These are phyloP conservation scores for Xerophyta viscosa DNA, from an alignment of 106 monocot species.

Conservation along the genomic window DNA sequence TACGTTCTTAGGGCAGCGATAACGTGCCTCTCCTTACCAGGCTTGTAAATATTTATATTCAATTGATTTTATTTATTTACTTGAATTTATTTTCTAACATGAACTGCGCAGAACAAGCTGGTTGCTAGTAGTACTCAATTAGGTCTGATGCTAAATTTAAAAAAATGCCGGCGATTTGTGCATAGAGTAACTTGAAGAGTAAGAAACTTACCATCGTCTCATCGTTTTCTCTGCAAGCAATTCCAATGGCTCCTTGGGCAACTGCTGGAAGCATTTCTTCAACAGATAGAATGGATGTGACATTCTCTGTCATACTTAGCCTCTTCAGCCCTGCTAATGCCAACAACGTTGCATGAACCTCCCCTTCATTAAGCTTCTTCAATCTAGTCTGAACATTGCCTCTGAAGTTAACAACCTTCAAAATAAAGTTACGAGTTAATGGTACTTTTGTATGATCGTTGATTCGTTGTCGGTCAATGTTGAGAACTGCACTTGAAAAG, in stretches of 20 bases:
- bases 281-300: slow-evolving; percentile 67
- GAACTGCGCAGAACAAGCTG: too few relatives aligned
- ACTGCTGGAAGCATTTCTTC: slow-evolving; percentile 99
- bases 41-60: too few relatives aligned
- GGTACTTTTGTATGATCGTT: neutral
- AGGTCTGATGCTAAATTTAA: neutral
- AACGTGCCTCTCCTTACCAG: too few relatives aligned
- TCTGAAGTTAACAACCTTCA: slow-evolving; percentile 91
- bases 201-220: slow-evolving; percentile 67
- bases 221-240: slow-evolving; percentile 91
- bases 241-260: slow-evolving; percentile 98
- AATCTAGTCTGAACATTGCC: slow-evolving; percentile 97
- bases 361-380: slow-evolving; percentile 81
- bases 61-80: too few relatives aligned
- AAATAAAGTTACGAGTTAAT: neutral
- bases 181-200: neutral
- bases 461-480: too few relatives aligned
- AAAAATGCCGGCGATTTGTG: neutral
- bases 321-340: slow-evolving; percentile 92
- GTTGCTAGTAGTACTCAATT: neutral
- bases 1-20: too few relatives aligned
- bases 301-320: slow-evolving; percentile 77
- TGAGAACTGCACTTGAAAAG: too few relatives aligned
- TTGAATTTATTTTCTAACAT: too few relatives aligned
- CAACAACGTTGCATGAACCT: slow-evolving; percentile 81